Base-by-base conservation (phyloP, 768 basidiomycete genomes). In the Suillus plorans region DNA sequence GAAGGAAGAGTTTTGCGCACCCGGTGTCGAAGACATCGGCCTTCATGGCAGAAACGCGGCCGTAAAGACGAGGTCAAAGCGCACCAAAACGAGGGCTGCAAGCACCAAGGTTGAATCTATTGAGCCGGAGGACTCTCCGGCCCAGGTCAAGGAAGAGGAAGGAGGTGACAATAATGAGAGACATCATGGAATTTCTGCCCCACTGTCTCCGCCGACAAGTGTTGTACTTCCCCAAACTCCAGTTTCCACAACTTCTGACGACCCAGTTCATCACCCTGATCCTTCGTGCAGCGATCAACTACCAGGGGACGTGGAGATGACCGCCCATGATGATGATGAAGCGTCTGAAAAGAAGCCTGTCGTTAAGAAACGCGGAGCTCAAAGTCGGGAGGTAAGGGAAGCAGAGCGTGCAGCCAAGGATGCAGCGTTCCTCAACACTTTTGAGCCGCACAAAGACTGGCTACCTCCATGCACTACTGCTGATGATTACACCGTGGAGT, bases 401-500 rank as follows among this genome's bases (percentile, higher is more conserved):
- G 85, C 87, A 14, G 77, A 78, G 47, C 80, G 80, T 28, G 78
- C 78, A 3, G 77, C 77, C 22, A 78, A 78, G 31, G 80, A 86
- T 49, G 76, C 78, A 18, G 74, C 74, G 0, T 97, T 95, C 73
- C 79, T 94, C 34, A 79, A 88, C 52, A 78, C 79, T 0, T 97
- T 96, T 71, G 85, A 91, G 61, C 91, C 92, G 0, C 80, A 82
- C 49, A 79, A 80, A 9, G 87, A 89, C 64, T 97, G 95, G 95
- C 77, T 97, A 8, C 95, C 95, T 9, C 80, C 83, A 2, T 85
- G 85, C 61, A 96, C 93, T 0, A 82, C 79, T 10, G 73, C 87
- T 0, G 79, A 82, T 18, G 95, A 98, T 74, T 99, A 95, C 71
- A 95, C 92, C 0, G 83, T 85, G 14, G 95, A 97, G 66, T 91